A percentile compares a stretch with the other conserved stretches of the same genome.
phyloP scores from a whole-genome alignment of 306 rosid species.

The Castanopsis chinensis region DNA sequence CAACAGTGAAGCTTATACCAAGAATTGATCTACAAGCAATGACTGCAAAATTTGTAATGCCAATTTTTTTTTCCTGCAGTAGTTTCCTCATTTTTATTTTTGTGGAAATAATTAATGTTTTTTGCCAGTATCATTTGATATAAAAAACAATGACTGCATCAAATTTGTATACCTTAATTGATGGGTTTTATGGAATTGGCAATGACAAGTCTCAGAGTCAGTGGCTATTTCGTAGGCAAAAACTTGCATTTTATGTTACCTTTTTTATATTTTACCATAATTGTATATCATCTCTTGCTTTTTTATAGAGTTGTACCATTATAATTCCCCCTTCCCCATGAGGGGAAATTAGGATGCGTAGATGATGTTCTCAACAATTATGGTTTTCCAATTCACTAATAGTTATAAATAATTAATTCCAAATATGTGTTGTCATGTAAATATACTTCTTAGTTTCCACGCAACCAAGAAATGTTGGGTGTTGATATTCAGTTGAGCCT shows the following conservation, averaged over 20 bases:
- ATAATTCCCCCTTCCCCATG: neutral
- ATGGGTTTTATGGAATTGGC: neutral
- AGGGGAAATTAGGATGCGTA: neutral
- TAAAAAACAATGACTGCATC: neutral
- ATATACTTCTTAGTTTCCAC: neutral
- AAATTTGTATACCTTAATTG: neutral
- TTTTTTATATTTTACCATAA: no score
- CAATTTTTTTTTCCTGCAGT: conserved; percentile 3
- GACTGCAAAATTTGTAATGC: conserved; percentile 88
- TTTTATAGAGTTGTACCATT: neutral
- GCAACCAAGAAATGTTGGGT: neutral
- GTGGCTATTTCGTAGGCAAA: neutral
- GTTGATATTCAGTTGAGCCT: no score
- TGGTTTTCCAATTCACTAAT: neutral
- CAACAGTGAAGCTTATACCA: conserved; percentile 84
- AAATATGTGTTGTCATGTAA: neutral
- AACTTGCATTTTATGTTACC: neutral
- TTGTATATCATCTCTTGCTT: neutral
- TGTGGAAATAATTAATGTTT: neutral
- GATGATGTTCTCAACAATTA: neutral
- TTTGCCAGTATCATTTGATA: neutral
- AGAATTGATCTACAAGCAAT: conserved; percentile 80
- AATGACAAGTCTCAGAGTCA: neutral
- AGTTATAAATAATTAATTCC: neutral
- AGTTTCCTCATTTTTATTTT: conserved; percentile 7